Evolutionary conservation across 768 basidiomycete species (phyloP), one percentile per base, ranked within the genome.

Genomic region (Boletellus sp.): DNA sequence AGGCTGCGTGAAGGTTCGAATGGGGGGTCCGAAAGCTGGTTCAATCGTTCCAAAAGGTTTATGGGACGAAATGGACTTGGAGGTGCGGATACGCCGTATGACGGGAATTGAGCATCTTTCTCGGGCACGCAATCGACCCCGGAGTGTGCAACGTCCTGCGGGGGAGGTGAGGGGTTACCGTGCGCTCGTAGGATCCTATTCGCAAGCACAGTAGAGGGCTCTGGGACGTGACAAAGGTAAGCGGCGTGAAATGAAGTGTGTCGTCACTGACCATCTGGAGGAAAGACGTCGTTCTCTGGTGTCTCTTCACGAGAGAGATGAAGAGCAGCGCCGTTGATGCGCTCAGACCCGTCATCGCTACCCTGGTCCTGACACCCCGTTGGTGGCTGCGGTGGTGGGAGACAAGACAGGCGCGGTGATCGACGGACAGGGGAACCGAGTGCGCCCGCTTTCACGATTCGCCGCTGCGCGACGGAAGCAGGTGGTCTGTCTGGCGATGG

Each of bases 131-230:
- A 62, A 50, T 51, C 40, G 2, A 47, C 26, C 16, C 56, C 51
- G 36, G 59, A 45, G 32, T 57, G 50, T 17, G 56, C 55, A 38
- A 43, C 55, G 40, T 57, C 57, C 36, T 45, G 59, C 24, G 80
- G 80, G 5, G 80, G 80, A 16, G 87, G 87, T 16, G 87, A 90
- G 16, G 88, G 88, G 58, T 90, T 90, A 58, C 81, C 82, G 50
- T 80, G 78, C 45, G 88, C 87, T 43, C 80, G 76, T 39, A 84
- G 75, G 40, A 90, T 79, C 66, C 70, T 81, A 53, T 72, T 78
- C 28, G 84, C 88, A 42, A 90, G 70, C 5, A 75, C 74, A 48
- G 85, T 84, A 2, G 85, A 78, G 9, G 85, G 86, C 61, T 89
- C 87, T 80, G 54, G 23, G 34, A 16, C 20, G n/a, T 37, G 33